Evolutionary conservation across 495 filamentous ascomycete genomes (phyloP), one percentile per base, ranked within the genome.

Genomic region (Podospora appendiculata): DNA sequence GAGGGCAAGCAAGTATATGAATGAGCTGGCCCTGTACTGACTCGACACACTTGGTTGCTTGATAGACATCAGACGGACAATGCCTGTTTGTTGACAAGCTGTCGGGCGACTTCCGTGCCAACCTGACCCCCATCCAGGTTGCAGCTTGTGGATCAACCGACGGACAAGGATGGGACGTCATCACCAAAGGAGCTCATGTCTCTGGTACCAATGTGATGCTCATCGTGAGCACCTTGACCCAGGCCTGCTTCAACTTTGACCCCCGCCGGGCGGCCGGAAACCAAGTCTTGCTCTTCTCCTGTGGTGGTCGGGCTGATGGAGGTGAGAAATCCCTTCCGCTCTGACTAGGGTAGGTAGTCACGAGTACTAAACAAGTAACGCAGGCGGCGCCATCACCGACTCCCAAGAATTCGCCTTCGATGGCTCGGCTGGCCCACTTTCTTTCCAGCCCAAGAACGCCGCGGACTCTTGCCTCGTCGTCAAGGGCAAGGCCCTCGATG

Each of bases 191-290:
- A 34, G 71, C 72, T 56, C 77, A 81, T 51, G 69, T 75, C 44
- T 57, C 72, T 58, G 64, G 57, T 36, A 51, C 66, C 34, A 63
- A 65, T 32, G 65, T 66, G 0, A 70, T 73, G 66, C 64, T 81
- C 8, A 58, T 81, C 39, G 78, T 80, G 44, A 80, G 72, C 65
- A 74, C 75, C 14, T 53, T 79, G 61, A 81, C 78, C 1, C 72
- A 79, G 54, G 78, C 77, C 40, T 81, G 78, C 50, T 62, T 78
- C 52, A 79, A 78, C 67, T 78, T 79, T 44, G 76, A 81, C 53
- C 65, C 66, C 1, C 68, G 75, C 14, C 67, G 75, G n/a, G 59
- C 63, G 0, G 60, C 58, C 33, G 75, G 73, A 12, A 74, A 75
- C 48, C 72, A 77, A 60, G 72, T 72, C 18, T 25, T 73, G n/a